Evolutionary conservation across 2,329 filamentous ascomycete species (phyloP), one percentile per base, ranked within the genome.

Genomic region (Fusarium algeriense): DNA sequence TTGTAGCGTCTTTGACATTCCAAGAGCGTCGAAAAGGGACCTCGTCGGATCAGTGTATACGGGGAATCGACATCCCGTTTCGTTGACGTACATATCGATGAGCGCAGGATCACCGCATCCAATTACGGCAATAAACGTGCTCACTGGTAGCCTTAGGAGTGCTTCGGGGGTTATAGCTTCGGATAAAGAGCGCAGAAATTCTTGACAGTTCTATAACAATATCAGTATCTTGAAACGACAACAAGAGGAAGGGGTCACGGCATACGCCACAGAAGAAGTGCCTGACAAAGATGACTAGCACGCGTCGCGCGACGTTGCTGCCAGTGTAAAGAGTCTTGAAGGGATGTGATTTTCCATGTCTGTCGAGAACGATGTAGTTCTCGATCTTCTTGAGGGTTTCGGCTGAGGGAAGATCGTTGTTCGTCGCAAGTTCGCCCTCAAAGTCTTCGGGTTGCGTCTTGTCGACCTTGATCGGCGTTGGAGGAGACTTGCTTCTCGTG

Each of bases 181-280:
- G 35, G 89, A 87, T 20, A 94, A 84, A 7, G 86, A 83, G 64
- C 88, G 88, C 28, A 94, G 83, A 78, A 92, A 94, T 78, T 93
- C 90, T 79, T 94, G 92, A 81, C 92, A 94, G 79, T 91, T 92
- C 90, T 93, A 71, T 19, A 54, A 23, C 38, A 57, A 17, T 41
- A 46, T 74, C 60, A 67, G 65, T 74, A 59, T 77, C 65, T 62
- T 53, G 30, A 15, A 53, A 35, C 19, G 28, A 11, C 28, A 20
- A 41, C 20, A 17, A 49, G 40, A 40, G 23, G 15, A 26, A 23
- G 41, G 35, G 45, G 28, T 54, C 43, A 35, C 44, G 7, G 85
- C 91, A 80, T 85, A 93, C 92, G 38, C 91, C 91, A 78, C 92
- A 94, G 84, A 93, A 94, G 81, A 94, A 95, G 81, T 94, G 92